Evolutionary conservation across 805 yeast genomes (phyloP).

Genomic region (Blastobotrys parvus): DNA sequence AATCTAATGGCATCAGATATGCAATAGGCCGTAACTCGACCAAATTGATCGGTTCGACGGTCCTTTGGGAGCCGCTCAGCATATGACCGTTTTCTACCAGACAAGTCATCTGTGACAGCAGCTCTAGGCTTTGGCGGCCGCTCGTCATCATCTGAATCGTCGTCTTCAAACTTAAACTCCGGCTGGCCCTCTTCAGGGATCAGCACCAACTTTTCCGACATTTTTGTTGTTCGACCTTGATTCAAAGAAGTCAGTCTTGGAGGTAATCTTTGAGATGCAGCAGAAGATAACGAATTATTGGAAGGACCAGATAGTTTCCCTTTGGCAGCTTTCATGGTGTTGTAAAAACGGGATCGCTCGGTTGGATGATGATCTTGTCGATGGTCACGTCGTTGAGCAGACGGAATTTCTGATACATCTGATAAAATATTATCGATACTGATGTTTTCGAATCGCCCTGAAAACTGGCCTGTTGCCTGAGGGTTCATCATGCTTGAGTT

Average conservation of each 20-base stretch:
- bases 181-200: conserved; percentile 48
- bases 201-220: conserved; percentile 75
- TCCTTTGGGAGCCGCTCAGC: conserved; percentile 36
- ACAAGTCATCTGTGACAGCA: conserved; percentile 30
- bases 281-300: neutral
- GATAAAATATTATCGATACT: conserved; percentile 73
- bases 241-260: conserved; percentile 20
- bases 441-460: conserved; percentile 59
- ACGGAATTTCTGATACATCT: conserved; percentile 80
- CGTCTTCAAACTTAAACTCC: conserved; percentile 14
- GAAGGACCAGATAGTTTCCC: neutral
- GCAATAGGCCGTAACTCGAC: conserved; percentile 87
- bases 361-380: neutral
- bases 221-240: conserved; percentile 63
- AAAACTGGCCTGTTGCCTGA: neutral
- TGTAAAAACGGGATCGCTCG: neutral
- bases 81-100: conserved; percentile 17
- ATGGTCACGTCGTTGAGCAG: conserved; percentile 47
- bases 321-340: neutral
- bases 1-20: conserved; percentile 78
- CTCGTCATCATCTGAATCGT: conserved; percentile 20
- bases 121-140: conserved; percentile 20
- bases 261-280: conserved; percentile 1
- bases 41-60: conserved; percentile 50
- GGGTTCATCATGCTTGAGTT: neutral